Evolutionary conservation across 257 asterid species (phyloP), one percentile per base, ranked within the genome.

Genomic region (Rauvolfia tetraphylla): DNA sequence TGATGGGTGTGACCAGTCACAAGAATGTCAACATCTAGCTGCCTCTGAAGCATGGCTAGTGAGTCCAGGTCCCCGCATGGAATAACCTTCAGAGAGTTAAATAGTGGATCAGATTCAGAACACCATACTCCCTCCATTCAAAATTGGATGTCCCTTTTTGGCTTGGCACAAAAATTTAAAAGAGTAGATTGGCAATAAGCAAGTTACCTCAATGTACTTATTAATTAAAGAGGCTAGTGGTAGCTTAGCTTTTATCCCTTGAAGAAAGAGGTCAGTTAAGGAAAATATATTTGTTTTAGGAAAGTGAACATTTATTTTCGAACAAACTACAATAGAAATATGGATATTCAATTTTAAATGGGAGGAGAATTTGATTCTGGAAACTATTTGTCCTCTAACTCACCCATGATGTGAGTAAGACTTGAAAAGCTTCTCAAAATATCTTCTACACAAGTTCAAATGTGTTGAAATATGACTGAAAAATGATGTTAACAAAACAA

Each of bases 21-120:
- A 12, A 95, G 97, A 68, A 95, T 92, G 87, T 92, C 98, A 18
- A 95, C 98, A 15, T 92, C 97, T 61, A 94, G 88, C 89, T 94
- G 98, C 81, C 98, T 90, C 85, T 92, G 98, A 75, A 94, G 92
- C 97, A 92, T 92, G 78, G 98, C 98, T 73, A 94, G 80, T 1
- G 98, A 92, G 79, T 94, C 98, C 38, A 94, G 88, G 79, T 94
- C 98, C 51, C 98, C 98, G 95, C 97, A 94, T 68, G 98, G 98
- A 84, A 94, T 86, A 68, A 94, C 97, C 98, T 94, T 84, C 72
- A 76, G 20, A 75, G 61, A 72, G 70, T 29, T 68, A 66, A 59
- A 22, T 23, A 44, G 3, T 58, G 18, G 42, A 51, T 38, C 57
- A 65, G 66, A 76, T 51, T 49, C 44, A 62, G 6, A 31, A 34